Evolutionary conservation across 768 basidiomycete genomes (phyloP).

Genomic region (Mycena vulgaris): DNA sequence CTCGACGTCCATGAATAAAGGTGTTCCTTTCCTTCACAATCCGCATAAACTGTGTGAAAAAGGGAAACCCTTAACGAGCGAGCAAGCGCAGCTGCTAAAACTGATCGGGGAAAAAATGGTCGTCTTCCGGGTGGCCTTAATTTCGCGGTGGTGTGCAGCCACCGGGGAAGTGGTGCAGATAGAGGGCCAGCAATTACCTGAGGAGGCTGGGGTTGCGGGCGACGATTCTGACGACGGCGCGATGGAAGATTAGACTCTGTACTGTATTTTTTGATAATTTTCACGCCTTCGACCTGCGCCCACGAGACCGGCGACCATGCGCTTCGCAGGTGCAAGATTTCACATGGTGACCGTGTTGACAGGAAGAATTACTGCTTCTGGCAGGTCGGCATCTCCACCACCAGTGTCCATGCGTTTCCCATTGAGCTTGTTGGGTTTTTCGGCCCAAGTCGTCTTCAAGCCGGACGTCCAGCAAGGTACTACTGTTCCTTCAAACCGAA

Average conservation of each 20-base stretch:
- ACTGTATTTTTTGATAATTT: constrained; percentile 36
- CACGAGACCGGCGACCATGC: constrained; percentile 24
- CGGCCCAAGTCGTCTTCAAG: constrained; percentile 66
- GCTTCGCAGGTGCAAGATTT: constrained; percentile 1
- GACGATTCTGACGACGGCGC: constrained; percentile 53
- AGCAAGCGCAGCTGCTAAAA: constrained; percentile 95
- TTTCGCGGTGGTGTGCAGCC: constrained; percentile 80
- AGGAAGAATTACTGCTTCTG: background rate
- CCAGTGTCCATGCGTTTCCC: constrained; percentile 71
- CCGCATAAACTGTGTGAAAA: constrained; percentile 90
- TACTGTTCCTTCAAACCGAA: constrained; percentile 16
- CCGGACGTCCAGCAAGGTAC: constrained; percentile 38
- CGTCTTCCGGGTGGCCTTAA: constrained; percentile 80
- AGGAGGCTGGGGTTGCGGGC: constrained; percentile 50
- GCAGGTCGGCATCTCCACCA: background rate
- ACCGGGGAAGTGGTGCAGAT: constrained; percentile 76
- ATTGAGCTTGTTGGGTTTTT: constrained; percentile 67
- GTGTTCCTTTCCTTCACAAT: constrained; percentile 86
- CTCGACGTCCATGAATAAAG: constrained; percentile 85
- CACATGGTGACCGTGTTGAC: background rate
- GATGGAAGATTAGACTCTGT: constrained; percentile 67
- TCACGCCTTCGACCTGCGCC: background rate
- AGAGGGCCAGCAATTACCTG: constrained; percentile 58
- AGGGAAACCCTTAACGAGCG: constrained; percentile 83
- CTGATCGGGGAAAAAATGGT: constrained; percentile 93